Percentiles rank a stretch among this genome's conserved stretches.
phyloP scores from a whole-genome alignment of 805 yeast species.

The Spathaspora hagerdaliae region DNA sequence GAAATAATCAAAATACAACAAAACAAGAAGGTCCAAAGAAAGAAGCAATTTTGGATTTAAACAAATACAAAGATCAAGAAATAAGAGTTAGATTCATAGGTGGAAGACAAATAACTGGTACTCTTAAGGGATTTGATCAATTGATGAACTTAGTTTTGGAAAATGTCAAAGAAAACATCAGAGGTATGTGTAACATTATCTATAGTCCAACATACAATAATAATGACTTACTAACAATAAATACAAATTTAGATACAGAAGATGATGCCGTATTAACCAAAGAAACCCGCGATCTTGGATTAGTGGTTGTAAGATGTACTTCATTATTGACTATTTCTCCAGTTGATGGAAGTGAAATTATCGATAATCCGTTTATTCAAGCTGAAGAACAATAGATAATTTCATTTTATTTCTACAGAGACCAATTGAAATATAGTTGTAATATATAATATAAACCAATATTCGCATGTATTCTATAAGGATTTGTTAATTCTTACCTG shows the following conservation, averaged over 20 bases:
- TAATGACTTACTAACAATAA: too few species aligned
- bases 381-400: conserved; percentile 9
- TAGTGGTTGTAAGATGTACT: conserved; percentile 85
- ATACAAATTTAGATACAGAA: conserved; percentile 44
- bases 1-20: conserved; percentile 14
- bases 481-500: too few species aligned
- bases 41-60: conserved; percentile 82
- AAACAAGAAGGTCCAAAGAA: conserved; percentile 74
- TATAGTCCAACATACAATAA: too few species aligned
- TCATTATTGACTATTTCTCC: conserved; percentile 71
- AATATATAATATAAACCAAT: too few species aligned
- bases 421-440: too few species aligned
- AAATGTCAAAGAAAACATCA: conserved; percentile 60
- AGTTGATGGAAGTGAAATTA: conserved; percentile 63
- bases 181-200: conserved; percentile 37
- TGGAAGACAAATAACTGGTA: conserved; percentile 80
- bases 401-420: neutral
- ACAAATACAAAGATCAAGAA: conserved; percentile 67
- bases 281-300: conserved; percentile 65
- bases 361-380: conserved; percentile 62
- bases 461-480: too few species aligned
- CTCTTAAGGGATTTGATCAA: conserved; percentile 79
- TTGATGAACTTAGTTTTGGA: conserved; percentile 76
- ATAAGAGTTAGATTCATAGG: conserved; percentile 80
- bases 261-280: conserved; percentile 52